Evolutionary conservation across 345 rosid genomes (phyloP).

Genomic region (Eucalyptus cloeziana): DNA sequence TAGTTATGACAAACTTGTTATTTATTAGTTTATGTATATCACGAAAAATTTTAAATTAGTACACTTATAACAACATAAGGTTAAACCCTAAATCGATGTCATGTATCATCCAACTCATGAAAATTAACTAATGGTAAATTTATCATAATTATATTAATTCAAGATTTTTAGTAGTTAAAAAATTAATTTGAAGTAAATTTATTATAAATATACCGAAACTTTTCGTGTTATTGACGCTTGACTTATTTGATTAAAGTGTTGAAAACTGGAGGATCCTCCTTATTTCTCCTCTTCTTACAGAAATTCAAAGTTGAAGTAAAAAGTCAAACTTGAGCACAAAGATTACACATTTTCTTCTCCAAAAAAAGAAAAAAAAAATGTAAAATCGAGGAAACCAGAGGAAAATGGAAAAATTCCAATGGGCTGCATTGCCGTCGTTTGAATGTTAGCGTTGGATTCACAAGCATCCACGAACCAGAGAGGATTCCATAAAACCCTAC

Average conservation of each 20-base stretch:
- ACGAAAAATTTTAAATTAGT: accelerated
- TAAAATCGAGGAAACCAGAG: background rate
- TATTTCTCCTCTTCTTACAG: background rate
- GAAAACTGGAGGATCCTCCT: background rate
- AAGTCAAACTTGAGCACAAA: background rate
- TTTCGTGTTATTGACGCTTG: accelerated
- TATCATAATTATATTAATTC: accelerated
- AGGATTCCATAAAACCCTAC: background rate
- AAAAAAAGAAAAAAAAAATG: background rate
- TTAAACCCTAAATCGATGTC: too few relatives aligned
- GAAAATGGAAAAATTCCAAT: background rate
- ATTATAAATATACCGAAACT: accelerated
- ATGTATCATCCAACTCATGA: accelerated
- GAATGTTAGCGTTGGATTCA: background rate
- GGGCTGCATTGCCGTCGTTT: background rate
- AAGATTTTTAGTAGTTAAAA: accelerated
- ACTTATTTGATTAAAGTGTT: background rate
- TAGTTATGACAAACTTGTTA: too few relatives aligned
- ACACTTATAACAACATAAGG: too few relatives aligned
- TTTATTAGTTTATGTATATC: too few relatives aligned
- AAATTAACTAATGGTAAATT: accelerated
- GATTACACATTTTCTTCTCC: background rate
- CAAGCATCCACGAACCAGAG: background rate
- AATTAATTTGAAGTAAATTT: accelerated
- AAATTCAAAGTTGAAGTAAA: background rate